These are phyloP conservation scores for Cystoderma amianthinum DNA, from an alignment of 768 basidiomycete species.

Conservation along the genomic window DNA sequence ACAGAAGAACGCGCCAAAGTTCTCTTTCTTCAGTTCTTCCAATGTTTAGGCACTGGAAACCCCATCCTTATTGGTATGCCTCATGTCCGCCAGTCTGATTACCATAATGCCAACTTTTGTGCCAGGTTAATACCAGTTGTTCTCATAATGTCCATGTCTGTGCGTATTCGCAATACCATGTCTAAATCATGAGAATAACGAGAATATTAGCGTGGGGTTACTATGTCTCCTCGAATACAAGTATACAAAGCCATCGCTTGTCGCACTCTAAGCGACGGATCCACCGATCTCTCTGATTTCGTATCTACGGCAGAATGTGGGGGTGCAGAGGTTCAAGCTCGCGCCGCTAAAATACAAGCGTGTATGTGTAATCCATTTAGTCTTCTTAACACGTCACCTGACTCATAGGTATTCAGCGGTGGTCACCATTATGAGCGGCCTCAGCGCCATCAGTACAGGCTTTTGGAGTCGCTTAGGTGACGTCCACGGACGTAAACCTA, in stretches of 20 bases:
- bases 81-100: constrained; percentile 4
- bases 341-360: constrained; percentile 70
- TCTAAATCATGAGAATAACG: constrained; percentile 2
- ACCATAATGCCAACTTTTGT: constrained; percentile 2
- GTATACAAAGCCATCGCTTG: constrained; percentile 78
- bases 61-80: constrained; percentile 39
- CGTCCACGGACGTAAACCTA: constrained; percentile 64
- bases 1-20: not conserved
- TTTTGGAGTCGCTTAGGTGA: constrained; percentile 86
- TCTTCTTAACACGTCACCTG: constrained; percentile 1
- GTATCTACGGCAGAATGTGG: constrained; percentile 19
- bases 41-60: constrained; percentile 18
- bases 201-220: constrained; percentile 61
- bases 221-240: constrained; percentile 71
- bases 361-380: constrained; percentile 21
- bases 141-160: constrained; percentile 58
- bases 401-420: constrained; percentile 32
- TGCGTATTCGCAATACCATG: constrained; percentile 21
- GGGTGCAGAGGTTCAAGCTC: constrained; percentile 52
- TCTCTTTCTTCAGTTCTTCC: constrained; percentile 2
- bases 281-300: constrained; percentile 11
- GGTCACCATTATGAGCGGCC: constrained; percentile 67
- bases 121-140: constrained; percentile 72
- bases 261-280: constrained; percentile 33
- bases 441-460: constrained; percentile 79